Conservation (phyloP, 139 green algal species). For the Chlamydomonas sphaeroides region DNA sequence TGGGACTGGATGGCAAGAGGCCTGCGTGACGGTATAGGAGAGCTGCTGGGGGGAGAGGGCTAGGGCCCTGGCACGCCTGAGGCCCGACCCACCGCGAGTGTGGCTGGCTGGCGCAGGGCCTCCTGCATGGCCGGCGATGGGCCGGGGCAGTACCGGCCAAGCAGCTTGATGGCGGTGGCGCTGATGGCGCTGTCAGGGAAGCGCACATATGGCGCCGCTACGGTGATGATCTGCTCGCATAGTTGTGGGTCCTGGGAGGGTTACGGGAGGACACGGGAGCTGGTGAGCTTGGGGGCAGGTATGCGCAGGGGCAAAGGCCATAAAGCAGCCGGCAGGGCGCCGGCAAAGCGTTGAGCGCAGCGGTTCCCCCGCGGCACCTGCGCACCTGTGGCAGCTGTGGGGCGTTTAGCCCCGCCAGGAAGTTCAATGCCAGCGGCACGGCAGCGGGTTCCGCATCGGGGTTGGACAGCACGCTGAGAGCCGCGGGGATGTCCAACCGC, state of each 20-base stretch:
- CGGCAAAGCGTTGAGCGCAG: too few relatives aligned
- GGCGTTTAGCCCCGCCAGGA: background rate
- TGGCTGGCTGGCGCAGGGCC: background rate
- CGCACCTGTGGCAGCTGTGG: background rate
- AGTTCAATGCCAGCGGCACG: slow-evolving; percentile 16
- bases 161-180: background rate
- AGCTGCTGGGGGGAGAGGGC: too few relatives aligned
- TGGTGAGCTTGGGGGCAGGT: too few relatives aligned
- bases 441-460: background rate
- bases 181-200: background rate
- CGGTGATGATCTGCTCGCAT: background rate
- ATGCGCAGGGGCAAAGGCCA: too few relatives aligned
- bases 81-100: too few relatives aligned
- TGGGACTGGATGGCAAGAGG: too few relatives aligned
- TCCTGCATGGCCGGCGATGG: background rate
- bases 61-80: too few relatives aligned
- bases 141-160: background rate
- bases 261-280: too few relatives aligned
- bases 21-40: too few relatives aligned
- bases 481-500: slow-evolving; percentile 2
- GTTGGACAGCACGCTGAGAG: background rate
- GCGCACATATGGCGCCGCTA: background rate
- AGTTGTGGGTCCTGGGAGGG: too few relatives aligned
- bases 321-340: too few relatives aligned
- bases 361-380: too few relatives aligned